Evolutionary conservation across 345 rosid genomes (phyloP).

Genomic region (Dipteronia sinensis): DNA sequence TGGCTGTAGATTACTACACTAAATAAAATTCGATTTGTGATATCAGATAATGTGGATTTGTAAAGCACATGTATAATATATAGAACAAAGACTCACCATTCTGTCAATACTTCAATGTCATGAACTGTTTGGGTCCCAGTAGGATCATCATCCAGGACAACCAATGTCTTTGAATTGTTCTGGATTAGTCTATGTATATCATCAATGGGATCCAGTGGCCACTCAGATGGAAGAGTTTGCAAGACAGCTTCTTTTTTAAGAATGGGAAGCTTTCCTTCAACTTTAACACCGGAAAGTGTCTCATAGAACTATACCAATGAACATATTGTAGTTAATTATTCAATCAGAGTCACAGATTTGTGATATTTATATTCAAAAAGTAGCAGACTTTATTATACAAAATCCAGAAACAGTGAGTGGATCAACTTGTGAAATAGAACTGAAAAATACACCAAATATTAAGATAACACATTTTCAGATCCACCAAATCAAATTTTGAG

Average conservation of each 20-base stretch:
- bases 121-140: conserved; percentile 99
- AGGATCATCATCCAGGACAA: conserved; percentile 98
- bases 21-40: neutral
- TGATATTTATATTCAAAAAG: neutral
- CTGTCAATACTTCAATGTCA: conserved; percentile 91
- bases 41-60: neutral
- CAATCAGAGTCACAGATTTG: conserved; percentile 1
- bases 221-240: conserved; percentile 80
- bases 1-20: neutral
- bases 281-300: conserved; percentile 74
- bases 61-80: conserved; percentile 3
- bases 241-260: conserved; percentile 64
- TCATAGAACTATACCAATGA: conserved; percentile 70
- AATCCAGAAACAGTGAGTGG: neutral
- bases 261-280: conserved; percentile 79
- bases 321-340: conserved; percentile 3
- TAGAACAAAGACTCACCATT: conserved; percentile 62
- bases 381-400: neutral
- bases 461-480: neutral
- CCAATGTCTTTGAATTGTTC: conserved; percentile 68
- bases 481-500: conserved; percentile 1
- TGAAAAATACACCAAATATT: neutral
- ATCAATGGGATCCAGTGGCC: conserved; percentile 76
- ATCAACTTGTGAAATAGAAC: neutral
- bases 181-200: conserved; percentile 62